Percentiles rank a stretch among this genome's conserved stretches.
Conservation (phyloP, 208 protist species). For the Trypanosoma brucei region DNA sequence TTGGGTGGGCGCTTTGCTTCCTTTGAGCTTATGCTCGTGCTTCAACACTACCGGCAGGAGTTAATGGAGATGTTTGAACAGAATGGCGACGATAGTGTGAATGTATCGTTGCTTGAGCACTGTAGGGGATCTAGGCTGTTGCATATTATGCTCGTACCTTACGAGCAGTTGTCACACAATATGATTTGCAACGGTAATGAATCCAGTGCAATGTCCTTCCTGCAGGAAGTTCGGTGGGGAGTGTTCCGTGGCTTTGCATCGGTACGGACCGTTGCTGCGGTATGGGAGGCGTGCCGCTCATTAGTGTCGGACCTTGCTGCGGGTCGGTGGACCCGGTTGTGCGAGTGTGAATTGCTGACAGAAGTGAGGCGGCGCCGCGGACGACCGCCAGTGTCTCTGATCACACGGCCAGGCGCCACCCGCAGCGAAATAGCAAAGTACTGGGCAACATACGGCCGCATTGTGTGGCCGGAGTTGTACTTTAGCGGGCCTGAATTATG, state of each 20-base stretch:
- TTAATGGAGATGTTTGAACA: slow-evolving; percentile 19
- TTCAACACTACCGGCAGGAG: slow-evolving; percentile 31
- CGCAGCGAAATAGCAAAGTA: slow-evolving; percentile 44
- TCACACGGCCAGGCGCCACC: slow-evolving; percentile 41
- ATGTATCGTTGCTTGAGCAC: slow-evolving; percentile 30
- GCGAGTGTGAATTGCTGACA: slow-evolving; percentile 54
- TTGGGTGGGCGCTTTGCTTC: slow-evolving; percentile 36
- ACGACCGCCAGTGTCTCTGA: slow-evolving; percentile 27
- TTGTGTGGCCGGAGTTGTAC: slow-evolving; percentile 53
- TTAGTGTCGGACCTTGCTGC: slow-evolving; percentile 23
- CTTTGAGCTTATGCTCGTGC: slow-evolving; percentile 48
- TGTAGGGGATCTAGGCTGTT: slow-evolving; percentile 27
- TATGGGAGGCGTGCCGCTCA: slow-evolving; percentile 32
- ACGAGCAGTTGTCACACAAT: slow-evolving; percentile 4
- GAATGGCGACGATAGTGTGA: background rate
- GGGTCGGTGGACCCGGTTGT: slow-evolving; percentile 44
- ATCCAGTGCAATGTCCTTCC: background rate
- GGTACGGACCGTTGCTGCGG: slow-evolving; percentile 10
- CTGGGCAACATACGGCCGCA: slow-evolving; percentile 52
- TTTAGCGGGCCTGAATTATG: slow-evolving; percentile 61
- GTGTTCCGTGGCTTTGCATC: slow-evolving; percentile 49
- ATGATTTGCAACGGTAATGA: background rate
- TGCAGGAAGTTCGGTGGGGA: slow-evolving; percentile 11
- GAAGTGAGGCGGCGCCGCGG: slow-evolving; percentile 26
- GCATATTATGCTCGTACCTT: slow-evolving; percentile 26